Evolutionary conservation across 805 yeast species (phyloP), one percentile per base, ranked within the genome.

Genomic region (Tetrapisispora namnaoensis): DNA sequence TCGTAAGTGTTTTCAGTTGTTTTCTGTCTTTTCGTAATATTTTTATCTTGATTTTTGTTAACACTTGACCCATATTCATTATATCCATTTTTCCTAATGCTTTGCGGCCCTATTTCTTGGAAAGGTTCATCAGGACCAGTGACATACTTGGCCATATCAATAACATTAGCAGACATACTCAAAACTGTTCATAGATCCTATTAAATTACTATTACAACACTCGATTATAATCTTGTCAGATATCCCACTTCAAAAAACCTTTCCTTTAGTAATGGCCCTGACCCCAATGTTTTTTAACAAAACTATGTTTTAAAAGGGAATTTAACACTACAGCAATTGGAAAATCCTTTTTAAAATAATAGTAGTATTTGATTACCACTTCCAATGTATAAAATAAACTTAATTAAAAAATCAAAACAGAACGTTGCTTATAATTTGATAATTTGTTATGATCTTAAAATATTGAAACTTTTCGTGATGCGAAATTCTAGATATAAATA

Each of bases 21-120:
- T 38, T 52, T 56, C 20, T 55, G 43, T 44, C 52, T 56, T 47
- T 57, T 59, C 4, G n/a, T 44, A 2, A 8, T 21, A 27, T 3
- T 13, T 18, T 1, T 22, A 11, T 16, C 7, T 5, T 37, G 17
- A n/a, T n/a, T 24, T 6, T 17, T 17, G 9, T 43, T 40, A 24
- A 4, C 9, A 36, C 7, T 30, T 10, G 27, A 10, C 9, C 5
- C 28, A 14, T 32, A 32, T 5, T 32, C 35, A 14, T 32, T 10
- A 32, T 32, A 13, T 13, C n/a, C n/a, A 14, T 32, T 32, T 32
- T 32, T 5, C n/a, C 35, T 32, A 6, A 11, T 14, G 11, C 35
- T 11, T 32, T 32, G 35, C 6, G n/a, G 11, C n/a, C n/a, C 35
- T 4, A 32, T 10, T 4, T 32, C 35, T 32, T 32, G 35, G 4